Base-by-base conservation (phyloP, 1,139 yeast genomes). In the Yamadazyma atlantica region DNA sequence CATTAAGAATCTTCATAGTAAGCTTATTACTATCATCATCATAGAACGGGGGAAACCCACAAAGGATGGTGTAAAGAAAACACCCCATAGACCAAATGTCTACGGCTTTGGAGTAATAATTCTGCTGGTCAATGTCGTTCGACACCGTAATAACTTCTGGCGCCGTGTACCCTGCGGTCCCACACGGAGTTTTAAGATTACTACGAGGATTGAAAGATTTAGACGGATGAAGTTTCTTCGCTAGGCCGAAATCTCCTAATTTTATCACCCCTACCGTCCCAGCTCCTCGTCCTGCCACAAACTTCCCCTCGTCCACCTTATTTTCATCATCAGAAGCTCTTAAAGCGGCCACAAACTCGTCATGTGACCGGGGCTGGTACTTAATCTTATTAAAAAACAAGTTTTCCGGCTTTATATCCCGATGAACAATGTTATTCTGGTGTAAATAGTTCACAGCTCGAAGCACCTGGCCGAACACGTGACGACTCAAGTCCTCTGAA, bases 81-180 rank as follows among this genome's bases (percentile, higher is more conserved):
- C 97, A 90, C 1, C 97, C 97, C 38, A 90, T 66, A 4, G 96
- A 95, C 97, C 97, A 90, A 78, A 90, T 85, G 58, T 90, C 97
- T 14, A 90, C 97, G 35, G 89, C 78, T 65, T 86, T 88, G 5
- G 95, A 85, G 55, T 90, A 90, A 43, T 79, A 75, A 60, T 87
- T 88, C 56, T 85, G 48, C 53, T 78, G 80, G 28, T 32, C 49
- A 44, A 43, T 54, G 55, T 37, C 53, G 39, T 42, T 47, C 30
- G 64, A 66, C 39, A 73, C 69, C 24, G 69, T 64, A 32, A 90
- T 95, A 35, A 89, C 94, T 60, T 90, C 97, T 0, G 97, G 97
- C 0, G 96, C 96, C 2, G 97, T 78, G 50, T 78, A 78, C 10
- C 83, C 83, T 18, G 79, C 80, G 10, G 83, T 78, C 28, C 83